Base-by-base conservation (phyloP, 257 asterid genomes). In the Plantago elongata region DNA sequence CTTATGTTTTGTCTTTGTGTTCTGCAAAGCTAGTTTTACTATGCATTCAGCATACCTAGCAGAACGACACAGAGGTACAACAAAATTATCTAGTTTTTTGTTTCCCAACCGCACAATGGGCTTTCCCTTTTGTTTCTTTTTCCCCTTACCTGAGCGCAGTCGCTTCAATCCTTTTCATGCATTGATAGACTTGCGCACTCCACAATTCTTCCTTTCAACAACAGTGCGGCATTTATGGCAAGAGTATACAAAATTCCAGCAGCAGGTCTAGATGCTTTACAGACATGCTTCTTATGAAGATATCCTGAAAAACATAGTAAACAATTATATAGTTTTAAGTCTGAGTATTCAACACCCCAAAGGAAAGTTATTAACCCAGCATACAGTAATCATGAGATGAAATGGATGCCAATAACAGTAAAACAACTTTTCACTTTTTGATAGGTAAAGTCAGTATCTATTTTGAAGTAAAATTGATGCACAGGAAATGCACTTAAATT, bases 51-150 rank as follows among this genome's bases (percentile, higher is more conserved):
- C 82, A 68, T 73, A 74, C 77, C 98, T 88, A 57, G 94, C 83
- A 66, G 98, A 90, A 44, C 98, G 90, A n/a, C 98, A 83, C 75
- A 88, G 71, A 69, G 98, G 93, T 60, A 80, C 71, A 63, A 72
- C 80, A 52, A 80, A 17, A 46, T 79, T 63, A 69, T 65, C 79
- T 59, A 74, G 64, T 69, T 69, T 81, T 45, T 54, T 79, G 55
- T 61, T 81, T 74, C 58, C 72, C 16, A 74, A 70, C n/a, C 73
- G 75, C 69, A 62, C 68, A 59, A 47, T 65, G 65, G 62, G 79
- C 75, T 78, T 85, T 60, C 29, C 72, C 72, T 75, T 81, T 45
- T 77, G 80, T 65, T 13, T 65, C 46, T 62, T 71, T 45, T 73
- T 83, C 75, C 76, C 78, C 64, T 69, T 69, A 64, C 72, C 78